phyloP scores from a whole-genome alignment of 2,329 filamentous ascomycete species.

The Penicillium verrucosum region DNA sequence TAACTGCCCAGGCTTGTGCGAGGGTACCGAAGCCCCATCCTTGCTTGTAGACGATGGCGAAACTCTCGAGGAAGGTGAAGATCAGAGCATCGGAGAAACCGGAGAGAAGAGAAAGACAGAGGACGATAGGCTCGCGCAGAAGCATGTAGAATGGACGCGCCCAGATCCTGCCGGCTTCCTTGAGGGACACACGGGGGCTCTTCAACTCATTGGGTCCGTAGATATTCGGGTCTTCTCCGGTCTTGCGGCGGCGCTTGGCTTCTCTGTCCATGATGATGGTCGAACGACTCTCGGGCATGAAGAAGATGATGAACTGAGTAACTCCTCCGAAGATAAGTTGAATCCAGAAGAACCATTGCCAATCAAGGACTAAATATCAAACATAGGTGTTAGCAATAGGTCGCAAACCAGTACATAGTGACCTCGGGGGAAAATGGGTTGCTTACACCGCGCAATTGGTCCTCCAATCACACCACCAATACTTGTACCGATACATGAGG shows the following conservation, averaged over 20 bases:
- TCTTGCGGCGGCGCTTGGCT: constrained; percentile 53
- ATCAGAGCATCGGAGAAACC: constrained; percentile 70
- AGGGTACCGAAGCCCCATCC: constrained; percentile 61
- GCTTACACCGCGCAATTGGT: constrained; percentile 40
- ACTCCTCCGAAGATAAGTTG: constrained; percentile 55
- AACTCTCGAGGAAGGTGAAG: constrained; percentile 61
- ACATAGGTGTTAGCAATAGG: neutral
- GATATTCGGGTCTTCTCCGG: constrained; percentile 55
- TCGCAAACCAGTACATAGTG: neutral
- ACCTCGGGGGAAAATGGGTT: too few species aligned
- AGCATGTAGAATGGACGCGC: constrained; percentile 68
- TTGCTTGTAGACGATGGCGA: constrained; percentile 52
- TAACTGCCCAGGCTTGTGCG: constrained; percentile 59
- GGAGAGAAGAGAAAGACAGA: constrained; percentile 64
- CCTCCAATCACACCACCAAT: constrained; percentile 52
- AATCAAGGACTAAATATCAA: constrained; percentile 32
- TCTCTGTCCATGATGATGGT: constrained; percentile 56
- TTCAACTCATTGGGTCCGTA: constrained; percentile 60
- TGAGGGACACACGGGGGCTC: constrained; percentile 45
- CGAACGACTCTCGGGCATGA: constrained; percentile 54
- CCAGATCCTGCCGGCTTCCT: constrained; percentile 47
- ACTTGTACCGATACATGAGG: constrained; percentile 50
- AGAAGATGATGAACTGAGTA: constrained; percentile 49
- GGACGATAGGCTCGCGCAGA: constrained; percentile 67
- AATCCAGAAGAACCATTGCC: constrained; percentile 61